Base-by-base conservation (phyloP, 2,329 filamentous ascomycete genomes). In the Leptosphaerulina australis region DNA sequence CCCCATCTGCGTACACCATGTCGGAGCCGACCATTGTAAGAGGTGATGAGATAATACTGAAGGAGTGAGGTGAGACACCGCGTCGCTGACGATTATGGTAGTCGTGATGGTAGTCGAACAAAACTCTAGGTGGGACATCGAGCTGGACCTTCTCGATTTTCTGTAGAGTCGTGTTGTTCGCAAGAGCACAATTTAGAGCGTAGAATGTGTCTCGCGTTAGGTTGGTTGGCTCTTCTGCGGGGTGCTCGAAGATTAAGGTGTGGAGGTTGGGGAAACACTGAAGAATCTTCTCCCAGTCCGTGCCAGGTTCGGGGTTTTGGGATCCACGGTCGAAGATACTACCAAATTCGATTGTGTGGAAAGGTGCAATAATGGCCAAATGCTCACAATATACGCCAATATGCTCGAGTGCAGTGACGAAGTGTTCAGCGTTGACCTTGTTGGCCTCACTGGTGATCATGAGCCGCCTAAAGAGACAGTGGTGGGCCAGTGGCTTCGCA, bases 241-340 rank as follows among this genome's bases (percentile, higher is more conserved):
- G 47, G 22, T 56, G 47, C 4, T 58, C 24, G 35, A 60, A 59
- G 1, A 38, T 50, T 6, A 64, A 25, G 2, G 36, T 24, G 18
- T 45, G 34, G 18, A 64, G 36, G n/a, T 56, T 54, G 3, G 55
- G 58, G 21, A 63, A 48, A 38, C 44, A 56, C 8, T 34, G 33
- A 18, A 64, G 31, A 14, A 64, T 50, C 20, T 22, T 26, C 4
- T 45, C 31, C 59, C 62, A 63, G 37, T 60, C 60, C 18, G 53
- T 57, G 5, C 39, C 46, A 10, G 48, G 36, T 18, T 31, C 37
- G 14, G 55, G 22, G n/a, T 54, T 40, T 6, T 17, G 46, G 2
- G 6, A 9, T 31, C 56, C 56, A 6, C 44, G 34, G 11, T 49
- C 43, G 37, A 56, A 58, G 7, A 55, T 28, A 15, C 50, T 37